Conservation (phyloP, 2,329 filamentous ascomycete genomes). For the Paraconiothyrium sp. region DNA sequence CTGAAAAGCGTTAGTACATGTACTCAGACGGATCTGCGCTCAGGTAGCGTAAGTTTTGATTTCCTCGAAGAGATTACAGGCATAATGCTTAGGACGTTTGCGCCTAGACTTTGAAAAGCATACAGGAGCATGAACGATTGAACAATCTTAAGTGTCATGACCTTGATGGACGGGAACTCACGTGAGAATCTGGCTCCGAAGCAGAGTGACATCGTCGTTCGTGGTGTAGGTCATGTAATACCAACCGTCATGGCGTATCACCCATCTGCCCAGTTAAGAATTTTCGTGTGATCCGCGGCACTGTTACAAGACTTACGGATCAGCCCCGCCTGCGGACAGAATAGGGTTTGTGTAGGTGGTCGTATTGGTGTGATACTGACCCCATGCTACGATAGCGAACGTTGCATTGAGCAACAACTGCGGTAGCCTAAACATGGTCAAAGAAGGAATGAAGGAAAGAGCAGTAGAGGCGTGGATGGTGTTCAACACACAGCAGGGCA, state of each 20-base stretch:
- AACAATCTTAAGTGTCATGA: too few relatives aligned
- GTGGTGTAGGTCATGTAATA: constrained; percentile 60
- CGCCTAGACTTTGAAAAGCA: too few relatives aligned
- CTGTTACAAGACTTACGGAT: constrained; percentile 47
- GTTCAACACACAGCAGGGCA: too few relatives aligned
- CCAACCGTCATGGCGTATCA: constrained; percentile 52
- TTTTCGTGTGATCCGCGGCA: not conserved
- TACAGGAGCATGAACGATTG: too few relatives aligned
- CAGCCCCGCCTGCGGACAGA: constrained; percentile 52
- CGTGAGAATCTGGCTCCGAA: constrained; percentile 54
- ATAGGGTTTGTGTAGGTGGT: constrained; percentile 59
- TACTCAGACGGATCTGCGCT: not conserved
- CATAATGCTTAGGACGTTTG: too few relatives aligned
- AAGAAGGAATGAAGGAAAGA: too few relatives aligned
- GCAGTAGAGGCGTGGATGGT: too few relatives aligned
- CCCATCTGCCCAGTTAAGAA: constrained; percentile 45
- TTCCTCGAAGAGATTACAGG: too few relatives aligned
- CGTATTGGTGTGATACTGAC: constrained; percentile 28
- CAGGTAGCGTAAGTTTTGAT: too few relatives aligned
- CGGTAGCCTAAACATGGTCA: constrained; percentile 27
- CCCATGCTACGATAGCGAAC: constrained; percentile 28
- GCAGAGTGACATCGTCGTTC: constrained; percentile 54
- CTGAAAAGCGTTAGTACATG: constrained; percentile 18
- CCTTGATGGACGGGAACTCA: constrained; percentile 20
- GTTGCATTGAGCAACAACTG: constrained; percentile 26